Conservation (phyloP, 306 rosid genomes). For the Morella rubra region DNA sequence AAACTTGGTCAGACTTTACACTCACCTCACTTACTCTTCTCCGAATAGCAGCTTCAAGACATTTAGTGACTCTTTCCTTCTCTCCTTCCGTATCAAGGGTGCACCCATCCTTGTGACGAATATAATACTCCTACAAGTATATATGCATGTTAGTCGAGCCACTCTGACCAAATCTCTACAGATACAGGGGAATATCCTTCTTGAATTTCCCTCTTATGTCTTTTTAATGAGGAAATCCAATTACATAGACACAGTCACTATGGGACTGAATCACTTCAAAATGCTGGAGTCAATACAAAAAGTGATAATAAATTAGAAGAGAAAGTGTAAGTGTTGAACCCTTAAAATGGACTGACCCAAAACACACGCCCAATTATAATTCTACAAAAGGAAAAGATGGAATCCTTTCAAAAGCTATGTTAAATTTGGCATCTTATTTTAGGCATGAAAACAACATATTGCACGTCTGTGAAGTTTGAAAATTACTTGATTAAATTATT, state of each 20-base stretch:
- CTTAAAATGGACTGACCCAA: not conserved
- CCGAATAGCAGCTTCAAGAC: slow-evolving; percentile 86
- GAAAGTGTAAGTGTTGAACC: not conserved
- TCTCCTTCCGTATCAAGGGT: slow-evolving; percentile 88
- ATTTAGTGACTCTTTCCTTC: slow-evolving; percentile 78
- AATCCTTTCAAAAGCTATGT: not conserved
- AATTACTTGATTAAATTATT: not conserved
- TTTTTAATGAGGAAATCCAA: not conserved
- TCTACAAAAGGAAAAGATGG: not conserved
- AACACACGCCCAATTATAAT: not conserved
- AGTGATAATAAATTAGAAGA: not conserved
- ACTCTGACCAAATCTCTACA: not conserved
- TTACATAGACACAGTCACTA: not conserved
- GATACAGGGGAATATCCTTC: not conserved
- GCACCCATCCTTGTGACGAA: slow-evolving; percentile 89
- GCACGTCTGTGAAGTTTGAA: too few relatives aligned
- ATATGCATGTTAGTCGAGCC: slow-evolving; percentile 20
- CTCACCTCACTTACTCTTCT: slow-evolving; percentile 93
- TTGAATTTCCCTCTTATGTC: not conserved
- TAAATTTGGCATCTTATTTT: not conserved
- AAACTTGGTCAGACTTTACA: slow-evolving; percentile 13
- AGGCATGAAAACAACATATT: not conserved
- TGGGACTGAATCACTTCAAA: not conserved
- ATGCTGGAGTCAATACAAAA: not conserved
- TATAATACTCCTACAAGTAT: slow-evolving; percentile 61